Base-by-base conservation (phyloP, 1,139 yeast genomes). In the Kodamaea fungicola region DNA sequence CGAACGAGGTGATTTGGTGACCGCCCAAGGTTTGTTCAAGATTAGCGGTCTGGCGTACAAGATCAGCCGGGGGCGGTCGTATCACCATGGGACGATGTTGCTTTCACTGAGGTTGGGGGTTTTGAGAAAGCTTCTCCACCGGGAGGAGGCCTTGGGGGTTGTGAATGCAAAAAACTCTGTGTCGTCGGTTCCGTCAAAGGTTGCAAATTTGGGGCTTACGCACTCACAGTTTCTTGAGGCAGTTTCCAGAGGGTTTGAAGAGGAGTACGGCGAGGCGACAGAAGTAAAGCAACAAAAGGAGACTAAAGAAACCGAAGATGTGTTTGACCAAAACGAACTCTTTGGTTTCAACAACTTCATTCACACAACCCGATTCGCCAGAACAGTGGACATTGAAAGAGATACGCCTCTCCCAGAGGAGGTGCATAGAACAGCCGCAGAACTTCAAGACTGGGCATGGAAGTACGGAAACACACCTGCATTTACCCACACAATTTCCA, bases 71-170 rank as follows among this genome's bases (percentile, higher is more conserved):
- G 94, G 95, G 0, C 80, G 79, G 48, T 83, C 96, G 3, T 84
- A 90, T 48, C 98, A 94, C 56, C 99, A 94, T 61, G 98, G 97
- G 0, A 94, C 99, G 0, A 88, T 94, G 97, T 67, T 94, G 8
- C 64, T 94, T 12, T 65, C 76, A 39, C 81, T 95, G 41, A 67
- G 80, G 34, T 62, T 94, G 23, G 71, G 70, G 21, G 62, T 71
- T 1, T 65, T 92, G 42, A 67, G 80, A 2, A 67, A 77, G 22
- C 55, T 88, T 8, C 64, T 92, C 41, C 74, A 74, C 24, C 52
- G 84, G 12, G 70, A 69, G 30, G 61, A 61, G 8, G 49, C 60
- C 2, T 59, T 71, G 29, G 78, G 83, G 0, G 46, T 50, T 0
- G 74, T 79, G 30, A 73, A 67, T 21, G 80, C 90, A 9, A 70